Conservation (phyloP, 768 basidiomycete species). For the Aureoboletus auriporus region DNA sequence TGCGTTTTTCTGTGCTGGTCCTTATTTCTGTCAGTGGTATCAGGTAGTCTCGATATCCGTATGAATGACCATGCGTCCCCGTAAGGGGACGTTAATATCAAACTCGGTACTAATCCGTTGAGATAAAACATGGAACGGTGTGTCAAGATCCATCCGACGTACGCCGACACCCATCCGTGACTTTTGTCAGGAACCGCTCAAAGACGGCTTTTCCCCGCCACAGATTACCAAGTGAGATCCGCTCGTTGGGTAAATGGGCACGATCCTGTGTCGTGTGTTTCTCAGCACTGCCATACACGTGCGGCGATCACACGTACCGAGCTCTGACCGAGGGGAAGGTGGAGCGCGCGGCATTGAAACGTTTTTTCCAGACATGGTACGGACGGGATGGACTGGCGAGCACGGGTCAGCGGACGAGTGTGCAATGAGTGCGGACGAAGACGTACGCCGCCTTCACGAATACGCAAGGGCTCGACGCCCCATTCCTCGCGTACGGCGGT, state of each 20-base stretch:
- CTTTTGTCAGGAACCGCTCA: conserved; percentile 64
- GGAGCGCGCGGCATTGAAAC: conserved; percentile 84
- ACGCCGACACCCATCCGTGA: conserved; percentile 30
- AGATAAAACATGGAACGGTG: too few relatives aligned
- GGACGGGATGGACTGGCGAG: conserved; percentile 80
- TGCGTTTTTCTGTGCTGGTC: too few relatives aligned
- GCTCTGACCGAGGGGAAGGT: conserved; percentile 93
- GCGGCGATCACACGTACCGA: conserved; percentile 45
- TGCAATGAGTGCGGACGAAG: too few relatives aligned
- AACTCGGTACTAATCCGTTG: too few relatives aligned
- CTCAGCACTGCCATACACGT: background rate
- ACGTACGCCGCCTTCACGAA: conserved; percentile 90
- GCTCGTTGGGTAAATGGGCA: conserved; percentile 92
- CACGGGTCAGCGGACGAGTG: background rate
- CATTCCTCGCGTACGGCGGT: conserved; percentile 81
- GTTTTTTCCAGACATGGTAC: conserved; percentile 92
- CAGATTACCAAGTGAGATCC: conserved; percentile 82
- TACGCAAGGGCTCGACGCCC: conserved; percentile 79
- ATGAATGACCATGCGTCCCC: too few relatives aligned
- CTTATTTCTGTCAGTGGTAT: too few relatives aligned
- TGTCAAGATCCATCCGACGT: background rate
- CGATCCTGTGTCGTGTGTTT: conserved; percentile 53
- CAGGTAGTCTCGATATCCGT: too few relatives aligned
- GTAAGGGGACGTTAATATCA: too few relatives aligned
- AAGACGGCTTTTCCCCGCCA: conserved; percentile 72